Percentiles rank a stretch among this genome's conserved stretches.
Evolutionary conservation across 441 rosid species (phyloP).

Genomic region (Sinapis alba): DNA sequence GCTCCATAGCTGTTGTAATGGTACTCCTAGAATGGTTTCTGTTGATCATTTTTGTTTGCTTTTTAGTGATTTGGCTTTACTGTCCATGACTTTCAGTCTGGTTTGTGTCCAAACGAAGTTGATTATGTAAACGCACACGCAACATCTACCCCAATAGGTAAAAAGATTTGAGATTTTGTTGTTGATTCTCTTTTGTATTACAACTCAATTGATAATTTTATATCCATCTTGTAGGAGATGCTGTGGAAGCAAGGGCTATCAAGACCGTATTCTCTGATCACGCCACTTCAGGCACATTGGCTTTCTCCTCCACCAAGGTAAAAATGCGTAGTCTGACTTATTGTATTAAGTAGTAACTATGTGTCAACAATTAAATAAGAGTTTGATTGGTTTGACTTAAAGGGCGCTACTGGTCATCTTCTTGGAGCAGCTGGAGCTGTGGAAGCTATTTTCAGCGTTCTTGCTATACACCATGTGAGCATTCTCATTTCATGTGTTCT

Average conservation of each 20-base stretch:
- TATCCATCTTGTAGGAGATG: slow-evolving; percentile 62
- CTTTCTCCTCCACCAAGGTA: slow-evolving; percentile 95
- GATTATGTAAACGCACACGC: slow-evolving; percentile 96
- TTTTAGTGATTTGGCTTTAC: slow-evolving; percentile 17
- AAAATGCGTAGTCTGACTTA: slow-evolving; percentile 8
- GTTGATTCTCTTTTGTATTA: slow-evolving; percentile 21
- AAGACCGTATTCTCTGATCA: slow-evolving; percentile 70
- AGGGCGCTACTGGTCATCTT: slow-evolving; percentile 98
- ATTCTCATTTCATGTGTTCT: slow-evolving; percentile 13
- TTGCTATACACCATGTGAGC: slow-evolving; percentile 73
- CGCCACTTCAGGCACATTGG: slow-evolving; percentile 79
- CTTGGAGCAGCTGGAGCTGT: slow-evolving; percentile 99
- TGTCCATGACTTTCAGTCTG: slow-evolving; percentile 58
- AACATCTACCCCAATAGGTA: slow-evolving; percentile 92
- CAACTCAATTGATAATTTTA: slow-evolving; percentile 11
- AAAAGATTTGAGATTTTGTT: slow-evolving; percentile 24
- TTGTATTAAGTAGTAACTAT: neutral
- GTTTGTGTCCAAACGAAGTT: slow-evolving; percentile 73
- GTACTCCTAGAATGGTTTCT: neutral
- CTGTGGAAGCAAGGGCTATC: slow-evolving; percentile 83
- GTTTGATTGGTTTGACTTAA: slow-evolving; percentile 17
- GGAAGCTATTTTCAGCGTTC: slow-evolving; percentile 80
- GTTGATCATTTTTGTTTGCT: neutral
- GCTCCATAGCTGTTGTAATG: neutral
- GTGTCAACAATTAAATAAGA: neutral